These are phyloP conservation scores for Pichia inconspicua DNA, from an alignment of 1,139 yeast species.

Conservation along the genomic window DNA sequence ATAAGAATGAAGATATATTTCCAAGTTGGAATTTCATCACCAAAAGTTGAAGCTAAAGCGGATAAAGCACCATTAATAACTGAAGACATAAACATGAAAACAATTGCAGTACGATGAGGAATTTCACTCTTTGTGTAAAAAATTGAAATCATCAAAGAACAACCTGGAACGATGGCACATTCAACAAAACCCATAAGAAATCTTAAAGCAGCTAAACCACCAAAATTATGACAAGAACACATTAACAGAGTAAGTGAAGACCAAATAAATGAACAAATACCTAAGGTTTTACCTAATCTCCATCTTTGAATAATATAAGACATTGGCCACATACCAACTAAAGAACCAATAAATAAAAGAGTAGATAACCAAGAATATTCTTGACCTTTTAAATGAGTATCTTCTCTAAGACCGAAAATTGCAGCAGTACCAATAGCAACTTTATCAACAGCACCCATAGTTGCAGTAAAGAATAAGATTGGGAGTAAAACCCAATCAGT, in stretches of 20 bases:
- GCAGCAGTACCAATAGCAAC: slow-evolving; percentile 37
- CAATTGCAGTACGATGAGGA: slow-evolving; percentile 50
- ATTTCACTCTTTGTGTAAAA: slow-evolving; percentile 45
- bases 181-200: slow-evolving; percentile 38
- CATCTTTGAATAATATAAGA: slow-evolving; percentile 27
- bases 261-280: slow-evolving; percentile 29
- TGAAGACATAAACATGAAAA: slow-evolving; percentile 47
- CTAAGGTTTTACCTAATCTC: slow-evolving; percentile 25
- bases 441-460: slow-evolving; percentile 39
- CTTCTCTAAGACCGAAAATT: slow-evolving; percentile 35
- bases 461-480: slow-evolving; percentile 24
- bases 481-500: slow-evolving; percentile 34
- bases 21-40: slow-evolving; percentile 33
- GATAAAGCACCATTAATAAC: slow-evolving; percentile 20
- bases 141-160: slow-evolving; percentile 40
- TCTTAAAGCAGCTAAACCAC: slow-evolving; percentile 36
- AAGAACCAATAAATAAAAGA: slow-evolving; percentile 39
- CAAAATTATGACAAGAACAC: slow-evolving; percentile 24
- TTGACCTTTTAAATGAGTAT: slow-evolving; percentile 32
- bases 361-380: slow-evolving; percentile 43
- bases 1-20: slow-evolving; percentile 41
- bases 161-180: slow-evolving; percentile 46
- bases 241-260: not conserved
- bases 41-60: slow-evolving; percentile 23
- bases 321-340: slow-evolving; percentile 38